Conservation (phyloP, 257 asterid genomes). For the Solanum peruvianum region DNA sequence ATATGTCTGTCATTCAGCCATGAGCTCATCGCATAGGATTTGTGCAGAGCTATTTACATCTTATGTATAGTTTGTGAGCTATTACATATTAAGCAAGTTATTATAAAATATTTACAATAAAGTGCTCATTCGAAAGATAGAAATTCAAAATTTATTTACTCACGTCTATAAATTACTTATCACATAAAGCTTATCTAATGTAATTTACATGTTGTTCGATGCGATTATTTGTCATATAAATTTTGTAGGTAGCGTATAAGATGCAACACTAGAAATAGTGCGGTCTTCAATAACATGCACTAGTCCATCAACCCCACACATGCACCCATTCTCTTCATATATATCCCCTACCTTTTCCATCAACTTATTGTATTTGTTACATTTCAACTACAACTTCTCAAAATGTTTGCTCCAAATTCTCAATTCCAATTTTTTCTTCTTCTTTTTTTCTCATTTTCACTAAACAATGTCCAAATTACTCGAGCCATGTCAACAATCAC, state of each 20-base stretch:
- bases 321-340: background rate
- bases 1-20: no score
- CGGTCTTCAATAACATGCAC: background rate
- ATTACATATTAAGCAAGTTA: no score
- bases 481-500: slow-evolving; percentile 27
- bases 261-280: background rate
- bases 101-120: no score
- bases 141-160: no score
- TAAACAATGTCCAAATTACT: background rate
- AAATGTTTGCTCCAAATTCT: slow-evolving; percentile 18
- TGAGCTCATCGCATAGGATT: background rate
- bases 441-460: slow-evolving; percentile 2
- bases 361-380: background rate
- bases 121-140: rapidly evolving
- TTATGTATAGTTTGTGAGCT: no score
- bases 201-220: no score
- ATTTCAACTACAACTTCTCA: background rate
- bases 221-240: background rate
- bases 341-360: background rate
- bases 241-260: background rate
- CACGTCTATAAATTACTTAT: rapidly evolving
- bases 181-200: no score
- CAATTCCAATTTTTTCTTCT: background rate
- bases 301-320: background rate
- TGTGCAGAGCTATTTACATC: no score